Base-by-base conservation (phyloP, 495 filamentous ascomycete species). In the Ramalina intermedia region DNA sequence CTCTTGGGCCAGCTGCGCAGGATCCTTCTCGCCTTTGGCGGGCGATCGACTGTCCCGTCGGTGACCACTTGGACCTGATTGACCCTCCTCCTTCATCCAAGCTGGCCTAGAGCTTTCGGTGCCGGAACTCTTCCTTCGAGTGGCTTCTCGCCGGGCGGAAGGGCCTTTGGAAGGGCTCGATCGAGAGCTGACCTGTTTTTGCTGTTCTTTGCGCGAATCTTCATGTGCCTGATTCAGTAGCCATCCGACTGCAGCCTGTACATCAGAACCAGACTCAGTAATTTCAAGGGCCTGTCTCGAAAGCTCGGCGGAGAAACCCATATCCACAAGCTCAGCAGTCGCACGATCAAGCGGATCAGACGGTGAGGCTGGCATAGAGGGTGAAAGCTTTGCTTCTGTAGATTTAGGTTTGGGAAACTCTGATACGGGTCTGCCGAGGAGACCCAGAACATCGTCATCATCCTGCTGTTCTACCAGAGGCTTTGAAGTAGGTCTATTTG, bases 271-370 rank as follows among this genome's bases (percentile, higher is more conserved):
- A 9, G 78, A 79, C 7, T 84, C 76, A 12, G 85, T 96, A 59
- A 84, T 80, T 12, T 74, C 73, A 7, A 98, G 66, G 38, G 89
- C 93, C 51, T 78, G 70, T 50, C 73, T 76, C 20, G 93, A 78
- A 50, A 86, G 87, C 40, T 91, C 82, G 0, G 79, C 74, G 1
- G 83, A 78, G 50, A 98, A 98, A 21, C 91, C 91, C 80, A 96
- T 96, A 55, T 96, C 90, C 9, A 96, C 81, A 17, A 98, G 64
- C 58, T 96, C 87, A 1, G 87, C 88, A 47, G 96, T 75, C 4
- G 87, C 87, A 45, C 74, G 76, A 60, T 95, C 88, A 41, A 79
- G 78, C 8, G 81, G 82, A 58, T 81, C 80, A 0, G 66, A 50
- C 7, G 68, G 63, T 53, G 61, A 60, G 2, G 54, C 55, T 37